Evolutionary conservation across 345 rosid genomes (phyloP).

Genomic region (Hibiscus tridactylites): DNA sequence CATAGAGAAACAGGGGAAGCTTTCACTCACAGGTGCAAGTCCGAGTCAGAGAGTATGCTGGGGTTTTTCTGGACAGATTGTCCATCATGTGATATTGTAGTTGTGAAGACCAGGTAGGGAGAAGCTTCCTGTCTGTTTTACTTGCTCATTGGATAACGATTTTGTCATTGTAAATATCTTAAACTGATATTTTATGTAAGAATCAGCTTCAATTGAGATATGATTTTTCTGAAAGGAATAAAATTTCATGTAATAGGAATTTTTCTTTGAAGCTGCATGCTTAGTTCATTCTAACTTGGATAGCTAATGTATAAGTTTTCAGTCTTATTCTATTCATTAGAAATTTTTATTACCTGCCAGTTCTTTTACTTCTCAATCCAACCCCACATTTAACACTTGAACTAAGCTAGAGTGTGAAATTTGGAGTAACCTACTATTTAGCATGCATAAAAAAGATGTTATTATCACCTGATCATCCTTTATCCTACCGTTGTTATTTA

Average conservation of each 20-base stretch:
- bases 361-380: background rate
- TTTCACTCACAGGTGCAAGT: conserved; percentile 50
- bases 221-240: background rate
- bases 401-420: background rate
- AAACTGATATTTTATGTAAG: background rate
- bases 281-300: background rate
- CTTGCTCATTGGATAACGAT: background rate
- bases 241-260: background rate
- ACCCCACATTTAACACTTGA: background rate
- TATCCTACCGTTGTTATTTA: background rate
- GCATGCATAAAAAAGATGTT: background rate
- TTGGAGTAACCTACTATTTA: background rate
- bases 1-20: conserved; percentile 66
- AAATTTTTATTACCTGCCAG: background rate
- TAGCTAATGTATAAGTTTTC: background rate
- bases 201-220: background rate
- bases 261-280: background rate
- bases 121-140: conserved; percentile 9
- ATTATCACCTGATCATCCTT: background rate
- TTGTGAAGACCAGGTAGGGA: conserved; percentile 83
- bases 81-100: conserved; percentile 67
- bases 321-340: background rate
- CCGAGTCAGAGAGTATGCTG: conserved; percentile 75
- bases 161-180: background rate
- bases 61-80: conserved; percentile 98